Evolutionary conservation across 352 stramenopile species (phyloP).

Genomic region (Phytophthora hybrid): DNA sequence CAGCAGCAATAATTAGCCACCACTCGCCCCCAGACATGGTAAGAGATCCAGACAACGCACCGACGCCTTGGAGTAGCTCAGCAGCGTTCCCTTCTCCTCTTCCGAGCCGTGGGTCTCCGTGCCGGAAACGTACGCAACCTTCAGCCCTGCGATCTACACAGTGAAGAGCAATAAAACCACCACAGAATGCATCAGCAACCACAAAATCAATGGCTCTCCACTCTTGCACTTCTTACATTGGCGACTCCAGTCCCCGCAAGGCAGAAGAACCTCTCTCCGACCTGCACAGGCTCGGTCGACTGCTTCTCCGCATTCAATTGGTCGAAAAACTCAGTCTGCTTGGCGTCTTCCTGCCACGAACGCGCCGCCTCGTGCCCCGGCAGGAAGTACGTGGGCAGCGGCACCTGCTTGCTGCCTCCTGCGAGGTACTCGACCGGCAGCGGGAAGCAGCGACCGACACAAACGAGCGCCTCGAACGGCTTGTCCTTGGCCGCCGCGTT

Average conservation of each 20-base stretch:
- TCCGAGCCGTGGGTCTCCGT: constrained; percentile 30
- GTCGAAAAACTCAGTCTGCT: constrained; percentile 50
- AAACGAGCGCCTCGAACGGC: constrained; percentile 72
- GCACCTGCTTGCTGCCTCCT: constrained; percentile 44
- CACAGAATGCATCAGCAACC: neutral
- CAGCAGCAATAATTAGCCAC: neutral
- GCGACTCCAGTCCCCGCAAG: constrained; percentile 55
- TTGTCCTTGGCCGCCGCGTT: constrained; percentile 61
- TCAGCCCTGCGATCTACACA: constrained; percentile 51
- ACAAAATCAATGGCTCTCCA: constrained; percentile 3
- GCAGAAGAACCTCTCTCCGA: constrained; percentile 60
- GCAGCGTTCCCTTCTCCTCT: constrained; percentile 39
- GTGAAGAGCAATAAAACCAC: neutral
- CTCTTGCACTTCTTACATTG: constrained; percentile 32
- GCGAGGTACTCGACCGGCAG: constrained; percentile 58
- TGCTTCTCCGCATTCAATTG: constrained; percentile 39
- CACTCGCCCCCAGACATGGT: neutral
- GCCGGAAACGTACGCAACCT: constrained; percentile 53
- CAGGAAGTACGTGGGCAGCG: constrained; percentile 73
- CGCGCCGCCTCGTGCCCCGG: constrained; percentile 40
- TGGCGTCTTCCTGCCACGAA: constrained; percentile 39
- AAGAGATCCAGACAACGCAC: constrained; percentile 9
- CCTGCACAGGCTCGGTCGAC: constrained; percentile 37
- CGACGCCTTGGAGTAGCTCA: constrained; percentile 46
- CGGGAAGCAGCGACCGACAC: constrained; percentile 63